Evolutionary conservation across 371 early-diverging fungal species (phyloP), one percentile per base, ranked within the genome.

Genomic region (Globomyces sp.): DNA sequence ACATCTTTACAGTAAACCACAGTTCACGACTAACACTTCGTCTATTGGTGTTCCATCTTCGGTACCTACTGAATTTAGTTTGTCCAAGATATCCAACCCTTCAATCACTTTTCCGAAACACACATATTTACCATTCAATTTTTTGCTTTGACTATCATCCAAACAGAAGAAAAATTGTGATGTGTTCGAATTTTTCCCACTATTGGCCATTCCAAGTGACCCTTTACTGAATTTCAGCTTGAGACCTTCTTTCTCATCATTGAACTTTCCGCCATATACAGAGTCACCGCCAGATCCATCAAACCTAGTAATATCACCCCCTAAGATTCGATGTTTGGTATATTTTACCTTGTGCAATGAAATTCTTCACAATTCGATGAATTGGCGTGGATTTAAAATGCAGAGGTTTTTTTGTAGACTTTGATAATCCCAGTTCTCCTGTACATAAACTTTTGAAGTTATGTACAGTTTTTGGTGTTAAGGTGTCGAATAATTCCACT

Each of bases 111-210:
- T 87, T 55, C 95, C 98, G 84, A 97, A 96, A 40, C 95, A 78
- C 0, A 96, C 95, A 73, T 95, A 89, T 67, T 89, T 90, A 57
- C 84, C 82, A 40, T 92, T 90, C 5, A 97, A 75, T 72, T 95
- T 96, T 63, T 86, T 85, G 47, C 81, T 77, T 53, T 88, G 87
- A 0, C 95, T 85, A 3, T 87, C 78, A 68, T 90, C 93, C 37
- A 97, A 82, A 0, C 97, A 96, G 62, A 97, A 90, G 71, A 97
- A 97, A 72, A 97, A 97, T 76, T 97, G 98, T 63, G 89, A 89
- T 36, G 82, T 82, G 74, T 95, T 95, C 53, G 89, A 86, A 63
- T 92, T 82, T 41, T 78, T 74, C 0, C 91, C 92, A 0, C 91
- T 85, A 64, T 91, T 95, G 2, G 98, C 98, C 89, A 95, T 91